Conservation (phyloP, 1,284 basidiomycete species). For the Fomitopsis schrenkii region DNA sequence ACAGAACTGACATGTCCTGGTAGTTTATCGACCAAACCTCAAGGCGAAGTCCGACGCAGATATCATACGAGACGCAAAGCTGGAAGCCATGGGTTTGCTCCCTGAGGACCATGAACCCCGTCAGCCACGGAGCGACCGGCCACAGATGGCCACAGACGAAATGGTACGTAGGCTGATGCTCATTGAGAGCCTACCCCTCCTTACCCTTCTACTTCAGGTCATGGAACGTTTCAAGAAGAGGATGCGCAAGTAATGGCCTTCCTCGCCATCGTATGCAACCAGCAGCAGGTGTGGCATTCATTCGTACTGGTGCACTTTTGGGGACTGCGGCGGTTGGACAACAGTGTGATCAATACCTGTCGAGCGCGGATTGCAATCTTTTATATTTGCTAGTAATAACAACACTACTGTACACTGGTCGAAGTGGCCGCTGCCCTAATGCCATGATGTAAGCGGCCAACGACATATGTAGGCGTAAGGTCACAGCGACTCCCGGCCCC, state of each 20-base stretch:
- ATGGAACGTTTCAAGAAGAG: slow-evolving; percentile 88
- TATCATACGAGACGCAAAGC: slow-evolving; percentile 79
- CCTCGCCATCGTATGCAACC: not conserved
- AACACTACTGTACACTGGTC: too few relatives aligned
- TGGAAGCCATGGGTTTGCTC: slow-evolving; percentile 76
- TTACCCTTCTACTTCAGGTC: slow-evolving; percentile 40
- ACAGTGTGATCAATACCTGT: too few relatives aligned
- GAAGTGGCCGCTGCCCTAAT: too few relatives aligned
- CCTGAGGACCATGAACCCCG: slow-evolving; percentile 47
- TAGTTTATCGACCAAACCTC: slow-evolving; percentile 81
- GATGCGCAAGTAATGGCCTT: slow-evolving; percentile 58
- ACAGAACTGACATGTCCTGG: not conserved
- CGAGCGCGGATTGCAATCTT: not conserved
- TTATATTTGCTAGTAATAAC: too few relatives aligned
- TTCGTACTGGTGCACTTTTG: too few relatives aligned
- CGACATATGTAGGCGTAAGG: too few relatives aligned
- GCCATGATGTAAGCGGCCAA: too few relatives aligned
- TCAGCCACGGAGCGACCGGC: slow-evolving; percentile 48
- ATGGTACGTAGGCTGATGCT: slow-evolving; percentile 46
- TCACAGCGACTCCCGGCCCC: too few relatives aligned
- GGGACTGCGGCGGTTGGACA: too few relatives aligned
- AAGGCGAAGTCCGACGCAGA: slow-evolving; percentile 82
- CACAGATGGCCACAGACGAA: slow-evolving; percentile 89
- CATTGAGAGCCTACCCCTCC: not conserved
- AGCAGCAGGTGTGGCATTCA: too few relatives aligned